Evolutionary conservation across 176 grass and related monocot species (phyloP), one percentile per base, ranked within the genome.

Genomic region (Cenchrus fungigraminus): DNA sequence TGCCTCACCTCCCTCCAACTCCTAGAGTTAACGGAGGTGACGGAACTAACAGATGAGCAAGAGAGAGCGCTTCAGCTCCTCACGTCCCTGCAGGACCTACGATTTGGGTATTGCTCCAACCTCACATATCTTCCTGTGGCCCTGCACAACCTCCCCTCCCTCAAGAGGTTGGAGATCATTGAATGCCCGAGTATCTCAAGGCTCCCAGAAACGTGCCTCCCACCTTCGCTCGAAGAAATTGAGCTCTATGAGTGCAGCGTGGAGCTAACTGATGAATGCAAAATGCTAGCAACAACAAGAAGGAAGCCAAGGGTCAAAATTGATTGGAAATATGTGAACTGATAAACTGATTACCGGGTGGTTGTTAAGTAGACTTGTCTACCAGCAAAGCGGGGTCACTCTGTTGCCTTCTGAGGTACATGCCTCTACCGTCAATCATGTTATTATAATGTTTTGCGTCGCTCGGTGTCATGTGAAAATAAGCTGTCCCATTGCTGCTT

Each of bases 31-130:
- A 5, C 52, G 1, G 9, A 1, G 1, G 28, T 0, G 3, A 19
- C 9, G 31, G 5, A 7, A 12, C 59, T 76, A 64, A 82, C 55
- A 25, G 19, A 66, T 15, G 49, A 86, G 13, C 65, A 89, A 76
- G 68, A 66, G 15, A 45, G 5, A 22, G 81, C 77, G 31, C 70
- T 84, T 37, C n/a, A 19, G 9, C 16, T 66, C 53, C 82, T 91
- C n/a, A 73, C 25, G 20, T 91, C 77, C 34, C 62, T 88, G 5
- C 45, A 72, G 52, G 1, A 69, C 0, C 60, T 91, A 17, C 0
- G 0, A 16, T 50, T 86, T 71, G 0, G 0, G 0, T 0, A 0
- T 52, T 51, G 2, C 70, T 0, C 0, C 0, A 1, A 17, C 53
- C 71, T 73, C 25, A 7, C 13, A 9, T 25, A 73, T 73, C 71